A percentile compares a stretch with the other conserved stretches of the same genome.
Evolutionary conservation across 2,329 filamentous ascomycete species (phyloP).

Genomic region (Alternaria dauci): DNA sequence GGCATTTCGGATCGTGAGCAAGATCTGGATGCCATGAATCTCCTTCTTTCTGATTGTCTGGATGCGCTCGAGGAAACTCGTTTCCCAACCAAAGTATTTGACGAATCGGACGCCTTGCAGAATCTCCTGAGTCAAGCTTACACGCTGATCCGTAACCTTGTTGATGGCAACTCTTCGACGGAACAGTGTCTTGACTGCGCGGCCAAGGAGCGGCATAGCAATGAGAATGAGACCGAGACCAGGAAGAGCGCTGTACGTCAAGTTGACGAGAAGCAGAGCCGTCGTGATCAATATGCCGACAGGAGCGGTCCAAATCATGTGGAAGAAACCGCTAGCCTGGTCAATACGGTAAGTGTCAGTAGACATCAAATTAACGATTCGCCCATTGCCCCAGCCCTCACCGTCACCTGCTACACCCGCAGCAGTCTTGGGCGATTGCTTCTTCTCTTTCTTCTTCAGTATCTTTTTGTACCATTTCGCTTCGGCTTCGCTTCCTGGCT

Average conservation of each 20-base stretch:
- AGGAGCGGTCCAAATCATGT: conserved; percentile 89
- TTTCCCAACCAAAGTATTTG: conserved; percentile 97
- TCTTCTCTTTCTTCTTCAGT: conserved; percentile 50
- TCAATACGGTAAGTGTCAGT: conserved; percentile 94
- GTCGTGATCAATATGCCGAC: conserved; percentile 81
- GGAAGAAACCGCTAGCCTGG: conserved; percentile 86
- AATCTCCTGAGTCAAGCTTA: conserved; percentile 91
- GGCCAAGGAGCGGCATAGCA: conserved; percentile 78
- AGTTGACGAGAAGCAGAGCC: conserved; percentile 80
- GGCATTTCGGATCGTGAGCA: conserved; percentile 83
- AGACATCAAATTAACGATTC: conserved; percentile 92
- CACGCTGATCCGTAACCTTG: conserved; percentile 90
- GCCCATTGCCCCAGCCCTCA: conserved; percentile 88
- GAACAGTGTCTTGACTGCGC: conserved; percentile 80
- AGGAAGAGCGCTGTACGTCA: conserved; percentile 88
- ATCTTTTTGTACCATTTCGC: conserved; percentile 61
- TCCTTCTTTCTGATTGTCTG: conserved; percentile 77
- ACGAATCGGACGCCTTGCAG: conserved; percentile 90
- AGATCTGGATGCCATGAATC: conserved; percentile 81
- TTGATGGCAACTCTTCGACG: conserved; percentile 81
- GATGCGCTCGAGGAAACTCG: conserved; percentile 80
- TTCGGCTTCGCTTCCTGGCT: conserved; percentile 60
- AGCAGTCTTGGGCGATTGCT: conserved; percentile 54
- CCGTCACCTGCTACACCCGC: conserved; percentile 71
- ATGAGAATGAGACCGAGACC: conserved; percentile 85